These are phyloP conservation scores for Abrus precatorius DNA, from an alignment of 306 rosid species.

Conservation along the genomic window DNA sequence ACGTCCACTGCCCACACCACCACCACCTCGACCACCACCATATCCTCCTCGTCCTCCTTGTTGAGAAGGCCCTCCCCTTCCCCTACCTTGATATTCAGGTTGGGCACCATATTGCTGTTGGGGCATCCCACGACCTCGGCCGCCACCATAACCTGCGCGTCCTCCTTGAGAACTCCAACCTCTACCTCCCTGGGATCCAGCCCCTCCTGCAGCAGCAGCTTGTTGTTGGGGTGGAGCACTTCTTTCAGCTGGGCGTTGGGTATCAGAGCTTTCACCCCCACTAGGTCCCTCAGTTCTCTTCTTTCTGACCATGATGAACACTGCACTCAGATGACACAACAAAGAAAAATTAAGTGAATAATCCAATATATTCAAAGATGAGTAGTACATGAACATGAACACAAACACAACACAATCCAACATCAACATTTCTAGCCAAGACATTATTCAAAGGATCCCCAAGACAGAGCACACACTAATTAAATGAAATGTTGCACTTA, in stretches of 20 bases:
- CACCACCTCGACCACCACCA: constrained; percentile 60
- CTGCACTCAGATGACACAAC: constrained; percentile 37
- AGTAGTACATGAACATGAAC: not conserved
- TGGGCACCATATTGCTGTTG: constrained; percentile 78
- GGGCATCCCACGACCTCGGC: constrained; percentile 67
- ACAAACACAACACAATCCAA: not conserved
- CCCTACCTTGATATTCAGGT: constrained; percentile 81
- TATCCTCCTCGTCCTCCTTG: constrained; percentile 81
- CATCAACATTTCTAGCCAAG: not conserved
- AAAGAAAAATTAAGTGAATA: not conserved
- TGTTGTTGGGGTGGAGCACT: constrained; percentile 65
- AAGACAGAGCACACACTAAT: not conserved
- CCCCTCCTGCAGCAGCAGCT: constrained; percentile 48
- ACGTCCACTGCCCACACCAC: constrained; percentile 55
- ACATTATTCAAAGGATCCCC: not conserved
- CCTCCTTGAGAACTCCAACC: constrained; percentile 76
- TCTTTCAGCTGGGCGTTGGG: constrained; percentile 70
- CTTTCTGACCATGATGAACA: constrained; percentile 76
- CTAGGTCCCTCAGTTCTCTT: constrained; percentile 71
- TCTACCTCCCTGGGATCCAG: constrained; percentile 79
- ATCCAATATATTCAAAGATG: not conserved
- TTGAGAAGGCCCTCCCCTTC: constrained; percentile 82
- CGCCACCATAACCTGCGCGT: constrained; percentile 62
- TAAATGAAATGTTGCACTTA: not conserved
- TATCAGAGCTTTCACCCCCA: constrained; percentile 74